Conservation (phyloP, 2,329 filamentous ascomycete species). For the Sporothrix schenckii region DNA sequence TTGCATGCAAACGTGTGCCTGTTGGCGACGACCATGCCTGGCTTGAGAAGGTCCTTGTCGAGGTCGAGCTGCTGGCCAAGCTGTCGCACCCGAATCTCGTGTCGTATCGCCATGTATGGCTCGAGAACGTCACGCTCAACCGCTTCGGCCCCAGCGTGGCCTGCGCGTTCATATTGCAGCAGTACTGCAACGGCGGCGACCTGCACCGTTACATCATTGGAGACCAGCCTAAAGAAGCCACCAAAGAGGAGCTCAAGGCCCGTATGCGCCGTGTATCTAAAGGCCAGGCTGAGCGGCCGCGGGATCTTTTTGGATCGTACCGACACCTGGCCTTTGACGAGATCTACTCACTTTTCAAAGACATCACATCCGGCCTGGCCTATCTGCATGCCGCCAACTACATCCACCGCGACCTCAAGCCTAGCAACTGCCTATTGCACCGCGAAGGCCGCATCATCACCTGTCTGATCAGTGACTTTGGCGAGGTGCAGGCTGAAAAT, state of each 20-base stretch:
- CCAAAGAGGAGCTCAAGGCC: slow-evolving; percentile 85
- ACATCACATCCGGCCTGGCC: slow-evolving; percentile 88
- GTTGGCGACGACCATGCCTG: slow-evolving; percentile 93
- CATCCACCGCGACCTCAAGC: slow-evolving; percentile 94
- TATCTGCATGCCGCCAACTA: slow-evolving; percentile 91
- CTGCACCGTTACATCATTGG: slow-evolving; percentile 85
- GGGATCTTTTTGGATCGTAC: slow-evolving; percentile 46
- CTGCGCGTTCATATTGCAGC: slow-evolving; percentile 94
- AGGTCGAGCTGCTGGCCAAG: slow-evolving; percentile 89
- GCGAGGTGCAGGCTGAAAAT: slow-evolving; percentile 88
- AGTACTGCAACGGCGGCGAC: slow-evolving; percentile 95
- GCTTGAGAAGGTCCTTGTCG: slow-evolving; percentile 90
- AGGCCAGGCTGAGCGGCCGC: slow-evolving; percentile 68
- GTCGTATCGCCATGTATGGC: slow-evolving; percentile 95
- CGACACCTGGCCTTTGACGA: slow-evolving; percentile 71
- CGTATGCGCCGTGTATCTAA: slow-evolving; percentile 81
- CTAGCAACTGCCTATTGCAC: slow-evolving; percentile 91
- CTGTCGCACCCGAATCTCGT: slow-evolving; percentile 94
- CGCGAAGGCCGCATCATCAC: slow-evolving; percentile 69
- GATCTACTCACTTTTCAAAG: slow-evolving; percentile 94
- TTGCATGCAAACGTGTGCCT: slow-evolving; percentile 95
- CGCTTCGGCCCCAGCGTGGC: slow-evolving; percentile 89
- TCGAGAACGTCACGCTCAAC: slow-evolving; percentile 83
- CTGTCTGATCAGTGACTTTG: slow-evolving; percentile 96
- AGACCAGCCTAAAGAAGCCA: slow-evolving; percentile 62